phyloP scores from a whole-genome alignment of 176 grass and related monocot genomes.

The Bothriochloa decipiens region DNA sequence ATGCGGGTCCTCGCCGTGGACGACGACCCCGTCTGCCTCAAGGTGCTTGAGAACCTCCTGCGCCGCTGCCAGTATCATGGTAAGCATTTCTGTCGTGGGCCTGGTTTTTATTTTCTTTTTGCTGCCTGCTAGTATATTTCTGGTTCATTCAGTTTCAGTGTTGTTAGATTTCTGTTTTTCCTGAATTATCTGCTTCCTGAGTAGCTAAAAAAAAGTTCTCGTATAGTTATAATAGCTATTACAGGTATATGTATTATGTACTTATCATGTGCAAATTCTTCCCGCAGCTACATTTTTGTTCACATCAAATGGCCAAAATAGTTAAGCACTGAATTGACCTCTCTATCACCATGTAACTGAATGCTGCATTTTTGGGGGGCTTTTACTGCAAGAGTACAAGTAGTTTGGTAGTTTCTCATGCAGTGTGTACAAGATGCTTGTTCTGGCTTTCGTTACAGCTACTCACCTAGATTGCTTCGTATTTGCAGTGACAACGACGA shows the following conservation, averaged over 20 bases:
- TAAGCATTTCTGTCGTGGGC: conserved; percentile 8
- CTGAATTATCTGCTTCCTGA: conserved; percentile 16
- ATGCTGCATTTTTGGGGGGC: conserved; percentile 1
- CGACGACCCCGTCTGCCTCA: conserved; percentile 84
- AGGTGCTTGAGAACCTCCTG: conserved; percentile 80
- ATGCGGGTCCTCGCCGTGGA: conserved; percentile 95
- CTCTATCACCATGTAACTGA: not conserved
- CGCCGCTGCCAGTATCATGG: conserved; percentile 82
- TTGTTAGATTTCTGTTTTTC: conserved; percentile 20
- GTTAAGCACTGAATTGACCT: conserved; percentile 9
- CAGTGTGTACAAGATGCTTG: conserved; percentile 20
- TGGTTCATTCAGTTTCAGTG: not conserved
- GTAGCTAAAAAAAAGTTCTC: not conserved
- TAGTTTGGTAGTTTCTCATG: not conserved
- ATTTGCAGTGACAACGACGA: conserved; percentile 77
- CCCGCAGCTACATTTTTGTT: not conserved
- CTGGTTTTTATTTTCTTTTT: not conserved
- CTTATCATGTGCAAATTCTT: not conserved
- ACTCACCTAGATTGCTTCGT: conserved; percentile 15
- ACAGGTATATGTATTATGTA: not conserved
- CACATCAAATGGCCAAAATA: not conserved
- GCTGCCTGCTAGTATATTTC: not conserved
- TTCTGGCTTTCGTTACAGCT: not conserved
- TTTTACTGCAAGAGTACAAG: not conserved
- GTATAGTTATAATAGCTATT: conserved; percentile 3